phyloP scores from a whole-genome alignment of 1,139 yeast species.

The Taphrina betulina region DNA sequence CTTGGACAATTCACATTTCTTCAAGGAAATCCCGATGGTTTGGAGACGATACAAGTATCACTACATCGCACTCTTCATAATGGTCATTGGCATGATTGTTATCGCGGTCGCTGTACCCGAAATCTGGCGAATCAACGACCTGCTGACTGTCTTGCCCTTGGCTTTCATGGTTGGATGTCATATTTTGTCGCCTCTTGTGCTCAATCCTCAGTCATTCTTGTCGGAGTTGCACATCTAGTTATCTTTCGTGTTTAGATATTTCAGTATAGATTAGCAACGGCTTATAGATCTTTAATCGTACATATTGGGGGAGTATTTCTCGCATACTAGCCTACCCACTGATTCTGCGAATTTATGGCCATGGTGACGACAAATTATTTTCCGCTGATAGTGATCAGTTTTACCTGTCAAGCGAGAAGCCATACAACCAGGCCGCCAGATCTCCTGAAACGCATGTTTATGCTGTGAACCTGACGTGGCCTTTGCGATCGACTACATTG shows the following conservation, averaged over 20 bases:
- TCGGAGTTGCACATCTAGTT: conserved; percentile 17
- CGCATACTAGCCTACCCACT: no score
- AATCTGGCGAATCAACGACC: conserved; percentile 36
- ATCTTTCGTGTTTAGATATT: not conserved
- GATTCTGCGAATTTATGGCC: no score
- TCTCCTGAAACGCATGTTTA: no score
- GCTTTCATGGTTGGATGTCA: conserved; percentile 26
- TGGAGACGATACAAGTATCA: conserved; percentile 25
- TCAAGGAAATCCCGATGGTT: conserved; percentile 37
- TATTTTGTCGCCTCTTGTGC: conserved; percentile 8
- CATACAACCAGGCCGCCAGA: no score
- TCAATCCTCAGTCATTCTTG: conserved; percentile 29
- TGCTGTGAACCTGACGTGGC: no score
- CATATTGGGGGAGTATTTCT: no score
- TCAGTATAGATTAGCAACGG: not conserved
- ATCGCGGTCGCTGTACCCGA: conserved; percentile 36
- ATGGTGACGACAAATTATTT: no score
- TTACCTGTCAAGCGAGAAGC: no score
- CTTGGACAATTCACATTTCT: conserved; percentile 36
- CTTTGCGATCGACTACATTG: no score
- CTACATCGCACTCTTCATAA: conserved; percentile 6
- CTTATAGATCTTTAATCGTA: no score
- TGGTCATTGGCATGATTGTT: conserved; percentile 28
- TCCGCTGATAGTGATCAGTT: no score
- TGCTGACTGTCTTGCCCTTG: conserved; percentile 21